Evolutionary conservation across 2,329 filamentous ascomycete genomes (phyloP).

Genomic region (Colletotrichum eleusines): DNA sequence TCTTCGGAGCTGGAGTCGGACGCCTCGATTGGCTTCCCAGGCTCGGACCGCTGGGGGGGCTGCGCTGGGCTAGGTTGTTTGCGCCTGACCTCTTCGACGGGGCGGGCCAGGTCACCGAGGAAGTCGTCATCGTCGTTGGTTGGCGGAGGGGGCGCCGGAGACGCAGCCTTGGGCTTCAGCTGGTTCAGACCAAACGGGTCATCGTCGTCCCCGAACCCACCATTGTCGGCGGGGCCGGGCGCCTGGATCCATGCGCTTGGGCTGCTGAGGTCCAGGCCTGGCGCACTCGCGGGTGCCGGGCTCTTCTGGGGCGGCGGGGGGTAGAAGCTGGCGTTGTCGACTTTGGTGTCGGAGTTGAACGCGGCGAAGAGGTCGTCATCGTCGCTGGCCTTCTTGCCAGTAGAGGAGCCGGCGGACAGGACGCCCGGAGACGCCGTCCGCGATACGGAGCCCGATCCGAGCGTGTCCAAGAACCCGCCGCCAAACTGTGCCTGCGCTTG

Average conservation of each 20-base stretch:
- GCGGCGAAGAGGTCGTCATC: slow-evolving; percentile 77
- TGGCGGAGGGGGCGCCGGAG: slow-evolving; percentile 45
- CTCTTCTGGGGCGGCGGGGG: slow-evolving; percentile 65
- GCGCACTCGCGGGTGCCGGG: slow-evolving; percentile 59
- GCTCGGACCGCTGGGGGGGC: slow-evolving; percentile 57
- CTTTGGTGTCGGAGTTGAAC: slow-evolving; percentile 74
- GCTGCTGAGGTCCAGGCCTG: slow-evolving; percentile 63
- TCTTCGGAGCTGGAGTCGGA: slow-evolving; percentile 61
- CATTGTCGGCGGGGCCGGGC: slow-evolving; percentile 46
- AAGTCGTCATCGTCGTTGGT: slow-evolving; percentile 69
- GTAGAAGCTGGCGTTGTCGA: slow-evolving; percentile 75
- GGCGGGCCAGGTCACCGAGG: slow-evolving; percentile 72
- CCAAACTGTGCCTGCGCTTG: slow-evolving; percentile 84
- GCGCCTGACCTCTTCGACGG: slow-evolving; percentile 72
- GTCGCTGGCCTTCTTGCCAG: slow-evolving; percentile 53
- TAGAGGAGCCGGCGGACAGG: slow-evolving; percentile 44
- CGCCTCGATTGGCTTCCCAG: slow-evolving; percentile 68
- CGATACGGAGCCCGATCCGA: slow-evolving; percentile 69
- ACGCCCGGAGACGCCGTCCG: slow-evolving; percentile 59
- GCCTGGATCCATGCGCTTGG: slow-evolving; percentile 66
- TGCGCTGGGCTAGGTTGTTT: slow-evolving; percentile 56
- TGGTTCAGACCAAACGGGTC: slow-evolving; percentile 87
- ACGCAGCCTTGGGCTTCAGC: slow-evolving; percentile 60
- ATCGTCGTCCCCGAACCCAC: slow-evolving; percentile 75
- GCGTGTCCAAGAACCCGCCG: slow-evolving; percentile 79